phyloP scores from a whole-genome alignment of 1,284 basidiomycete genomes.

The Calocybe gambosa region DNA sequence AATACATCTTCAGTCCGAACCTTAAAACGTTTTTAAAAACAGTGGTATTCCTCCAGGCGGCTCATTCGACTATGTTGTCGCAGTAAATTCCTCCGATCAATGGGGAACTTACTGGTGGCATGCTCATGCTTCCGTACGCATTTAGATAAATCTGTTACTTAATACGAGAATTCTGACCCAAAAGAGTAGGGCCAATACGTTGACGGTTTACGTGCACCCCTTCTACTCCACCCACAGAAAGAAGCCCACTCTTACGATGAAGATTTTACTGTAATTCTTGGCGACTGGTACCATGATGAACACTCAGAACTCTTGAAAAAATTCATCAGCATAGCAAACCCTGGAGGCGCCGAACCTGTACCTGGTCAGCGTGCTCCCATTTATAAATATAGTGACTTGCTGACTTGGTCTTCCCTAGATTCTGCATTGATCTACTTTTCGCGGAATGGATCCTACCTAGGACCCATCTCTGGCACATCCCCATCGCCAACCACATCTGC shows the following conservation, averaged over 20 bases:
- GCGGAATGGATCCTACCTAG: slow-evolving; percentile 67
- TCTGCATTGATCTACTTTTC: slow-evolving; percentile 82
- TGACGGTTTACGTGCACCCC: slow-evolving; percentile 76
- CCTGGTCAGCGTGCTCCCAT: slow-evolving; percentile 44
- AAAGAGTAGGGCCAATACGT: slow-evolving; percentile 74
- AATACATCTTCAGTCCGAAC: neutral
- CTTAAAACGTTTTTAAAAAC: neutral
- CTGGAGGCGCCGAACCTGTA: slow-evolving; percentile 82
- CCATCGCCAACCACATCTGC: slow-evolving; percentile 44
- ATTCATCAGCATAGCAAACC: slow-evolving; percentile 76
- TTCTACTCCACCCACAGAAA: slow-evolving; percentile 58
- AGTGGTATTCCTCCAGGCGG: slow-evolving; percentile 81
- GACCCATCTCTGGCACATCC: slow-evolving; percentile 45
- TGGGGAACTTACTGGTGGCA: slow-evolving; percentile 91
- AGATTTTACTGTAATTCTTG: slow-evolving; percentile 82
- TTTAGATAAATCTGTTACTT: neutral
- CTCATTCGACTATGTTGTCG: slow-evolving; percentile 75
- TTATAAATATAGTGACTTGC: neutral
- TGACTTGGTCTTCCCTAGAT: slow-evolving; percentile 37
- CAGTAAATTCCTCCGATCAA: slow-evolving; percentile 66
- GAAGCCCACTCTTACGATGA: slow-evolving; percentile 80
- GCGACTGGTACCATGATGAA: slow-evolving; percentile 84
- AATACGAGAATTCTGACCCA: neutral
- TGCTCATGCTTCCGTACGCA: slow-evolving; percentile 52
- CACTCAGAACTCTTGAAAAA: slow-evolving; percentile 57